phyloP scores from a whole-genome alignment of 495 filamentous ascomycete species.

The Annulohypoxylon stygium region DNA sequence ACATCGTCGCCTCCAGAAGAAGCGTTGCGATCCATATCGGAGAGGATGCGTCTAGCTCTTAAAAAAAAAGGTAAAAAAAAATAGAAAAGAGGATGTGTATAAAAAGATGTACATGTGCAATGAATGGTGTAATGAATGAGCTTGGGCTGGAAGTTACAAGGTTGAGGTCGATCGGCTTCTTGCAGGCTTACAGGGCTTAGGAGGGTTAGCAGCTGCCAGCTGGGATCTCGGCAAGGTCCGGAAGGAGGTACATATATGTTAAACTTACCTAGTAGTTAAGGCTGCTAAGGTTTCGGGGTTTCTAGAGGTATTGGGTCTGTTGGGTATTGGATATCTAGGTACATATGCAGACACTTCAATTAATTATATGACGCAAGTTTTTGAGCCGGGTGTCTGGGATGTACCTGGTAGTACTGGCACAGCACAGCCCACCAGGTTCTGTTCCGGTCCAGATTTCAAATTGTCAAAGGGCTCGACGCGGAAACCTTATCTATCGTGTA shows the following conservation, averaged over 20 bases:
- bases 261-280: constrained; percentile 1
- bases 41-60: constrained; percentile 11
- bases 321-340: neutral
- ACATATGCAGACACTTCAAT: neutral
- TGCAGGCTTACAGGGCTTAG: neutral
- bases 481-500: too few species aligned
- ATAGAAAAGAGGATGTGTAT: neutral
- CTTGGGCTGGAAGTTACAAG: constrained; percentile 11
- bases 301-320: too few species aligned
- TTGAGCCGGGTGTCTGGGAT: neutral
- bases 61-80: neutral
- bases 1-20: constrained; percentile 46
- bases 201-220: constrained; percentile 8
- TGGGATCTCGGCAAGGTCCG: constrained; percentile 28
- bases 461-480: neutral
- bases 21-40: constrained; percentile 44
- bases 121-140: neutral
- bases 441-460: neutral
- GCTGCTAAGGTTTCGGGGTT: too few species aligned
- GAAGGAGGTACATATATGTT: neutral
- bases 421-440: too few species aligned
- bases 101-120: too few species aligned
- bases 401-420: neutral
- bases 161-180: neutral
- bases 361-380: neutral